These are phyloP conservation scores for Zea luxurians DNA, from an alignment of 176 grass and related monocot genomes.

Conservation along the genomic window DNA sequence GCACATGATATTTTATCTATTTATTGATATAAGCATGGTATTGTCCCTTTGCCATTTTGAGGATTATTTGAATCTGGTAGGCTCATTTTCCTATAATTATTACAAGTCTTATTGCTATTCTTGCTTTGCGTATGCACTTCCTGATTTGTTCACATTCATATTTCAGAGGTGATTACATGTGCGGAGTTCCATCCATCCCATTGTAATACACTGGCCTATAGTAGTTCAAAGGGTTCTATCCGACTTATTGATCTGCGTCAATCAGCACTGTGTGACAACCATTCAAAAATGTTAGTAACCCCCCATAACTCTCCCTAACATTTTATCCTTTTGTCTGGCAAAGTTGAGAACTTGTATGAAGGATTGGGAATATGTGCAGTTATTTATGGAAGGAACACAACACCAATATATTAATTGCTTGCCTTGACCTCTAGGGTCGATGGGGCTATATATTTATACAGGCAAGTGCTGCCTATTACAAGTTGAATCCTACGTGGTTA, in stretches of 20 bases:
- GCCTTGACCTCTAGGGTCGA: too few species aligned
- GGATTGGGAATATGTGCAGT: slow-evolving; percentile 6
- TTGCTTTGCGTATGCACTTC: slow-evolving; percentile 11
- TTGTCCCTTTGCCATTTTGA: not conserved
- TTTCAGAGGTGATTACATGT: slow-evolving; percentile 98
- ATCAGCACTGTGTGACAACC: slow-evolving; percentile 92
- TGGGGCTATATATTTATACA: too few species aligned
- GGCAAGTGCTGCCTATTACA: too few species aligned
- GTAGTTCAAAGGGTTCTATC: slow-evolving; percentile 98
- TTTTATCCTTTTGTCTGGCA: slow-evolving; percentile 27
- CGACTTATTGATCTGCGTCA: slow-evolving; percentile 96
- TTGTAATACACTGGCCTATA: slow-evolving; percentile 95
- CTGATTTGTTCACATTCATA: slow-evolving; percentile 42
- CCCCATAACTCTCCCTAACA: slow-evolving; percentile 30
- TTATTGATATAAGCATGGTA: slow-evolving; percentile 9
- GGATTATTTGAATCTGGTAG: slow-evolving; percentile 7
- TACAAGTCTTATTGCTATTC: slow-evolving; percentile 29
- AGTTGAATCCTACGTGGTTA: too few species aligned
- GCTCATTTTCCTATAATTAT: not conserved
- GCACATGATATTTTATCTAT: not conserved
- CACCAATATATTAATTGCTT: too few species aligned
- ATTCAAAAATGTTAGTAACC: slow-evolving; percentile 88
- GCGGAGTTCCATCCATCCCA: slow-evolving; percentile 95
- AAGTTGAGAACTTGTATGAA: not conserved
- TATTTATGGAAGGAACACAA: not conserved